These are phyloP conservation scores for Lentinula aciculospora DNA, from an alignment of 768 basidiomycete genomes.

Conservation along the genomic window DNA sequence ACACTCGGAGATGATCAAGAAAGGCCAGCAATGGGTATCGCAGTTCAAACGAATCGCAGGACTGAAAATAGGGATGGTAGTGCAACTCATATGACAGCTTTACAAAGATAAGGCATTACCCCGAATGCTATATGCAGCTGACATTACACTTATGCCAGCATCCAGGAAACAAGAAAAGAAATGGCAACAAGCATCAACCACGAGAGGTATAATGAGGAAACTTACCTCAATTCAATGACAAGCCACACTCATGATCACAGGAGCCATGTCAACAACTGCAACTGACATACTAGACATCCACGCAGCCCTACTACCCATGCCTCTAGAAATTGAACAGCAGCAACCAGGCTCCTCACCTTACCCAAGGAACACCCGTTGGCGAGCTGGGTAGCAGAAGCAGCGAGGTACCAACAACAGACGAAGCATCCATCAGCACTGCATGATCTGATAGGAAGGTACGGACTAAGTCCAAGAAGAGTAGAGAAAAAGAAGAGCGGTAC, in stretches of 20 bases:
- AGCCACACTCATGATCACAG: slow-evolving; percentile 3
- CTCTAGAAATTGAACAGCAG: slow-evolving; percentile 5
- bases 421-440: slow-evolving; percentile 12
- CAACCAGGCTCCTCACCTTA: slow-evolving; percentile 6
- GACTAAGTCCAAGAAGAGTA: background rate
- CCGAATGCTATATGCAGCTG: background rate
- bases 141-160: background rate
- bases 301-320: slow-evolving; percentile 11
- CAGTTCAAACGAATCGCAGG: slow-evolving; percentile 8
- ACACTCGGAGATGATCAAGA: slow-evolving; percentile 5
- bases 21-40: slow-evolving; percentile 9
- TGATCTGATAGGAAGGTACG: slow-evolving; percentile 4
- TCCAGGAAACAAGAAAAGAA: background rate
- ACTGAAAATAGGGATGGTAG: background rate
- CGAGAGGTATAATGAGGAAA: background rate
- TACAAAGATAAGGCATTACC: background rate
- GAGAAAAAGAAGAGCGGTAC: background rate
- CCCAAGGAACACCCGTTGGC: slow-evolving; percentile 5
- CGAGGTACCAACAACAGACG: background rate
- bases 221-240: too few relatives aligned
- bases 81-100: background rate
- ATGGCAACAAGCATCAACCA: background rate
- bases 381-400: background rate
- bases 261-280: slow-evolving; percentile 9
- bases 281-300: slow-evolving; percentile 11